Percentiles rank a stretch among this genome's conserved stretches.
Evolutionary conservation across 2,329 filamentous ascomycete species (phyloP).

Genomic region (Cadophora malorum): DNA sequence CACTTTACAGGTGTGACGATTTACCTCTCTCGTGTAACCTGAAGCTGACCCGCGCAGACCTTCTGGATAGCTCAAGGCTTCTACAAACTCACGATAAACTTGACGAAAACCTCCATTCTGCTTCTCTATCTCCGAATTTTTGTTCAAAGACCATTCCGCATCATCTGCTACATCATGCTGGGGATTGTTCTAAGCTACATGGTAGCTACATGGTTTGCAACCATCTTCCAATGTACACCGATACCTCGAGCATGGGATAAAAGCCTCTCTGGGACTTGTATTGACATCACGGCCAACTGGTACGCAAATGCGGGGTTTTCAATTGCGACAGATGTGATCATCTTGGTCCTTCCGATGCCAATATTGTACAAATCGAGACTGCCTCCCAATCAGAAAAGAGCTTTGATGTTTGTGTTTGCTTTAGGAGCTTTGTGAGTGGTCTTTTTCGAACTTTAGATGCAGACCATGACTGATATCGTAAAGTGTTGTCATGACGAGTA

Average conservation of each 20-base stretch:
- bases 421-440: slow-evolving; percentile 49
- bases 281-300: slow-evolving; percentile 55
- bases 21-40: neutral
- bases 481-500: slow-evolving; percentile 43
- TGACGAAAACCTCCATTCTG: slow-evolving; percentile 60
- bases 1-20: slow-evolving; percentile 45
- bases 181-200: slow-evolving; percentile 54
- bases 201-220: slow-evolving; percentile 52
- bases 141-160: slow-evolving; percentile 53
- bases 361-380: slow-evolving; percentile 44
- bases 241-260: slow-evolving; percentile 55
- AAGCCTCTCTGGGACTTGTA: slow-evolving; percentile 50
- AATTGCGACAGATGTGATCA: slow-evolving; percentile 46
- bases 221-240: slow-evolving; percentile 58
- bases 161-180: slow-evolving; percentile 51
- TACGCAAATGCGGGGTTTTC: slow-evolving; percentile 53
- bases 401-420: slow-evolving; percentile 51
- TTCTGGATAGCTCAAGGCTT: slow-evolving; percentile 60
- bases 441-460: too few species aligned
- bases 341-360: slow-evolving; percentile 46
- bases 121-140: slow-evolving; percentile 62
- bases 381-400: slow-evolving; percentile 51
- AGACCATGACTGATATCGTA: slow-evolving; percentile 18
- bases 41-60: slow-evolving; percentile 44
- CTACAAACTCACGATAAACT: slow-evolving; percentile 60